These are phyloP conservation scores for Fusarium ambrosium DNA, from an alignment of 2,329 filamentous ascomycete genomes.

Conservation along the genomic window DNA sequence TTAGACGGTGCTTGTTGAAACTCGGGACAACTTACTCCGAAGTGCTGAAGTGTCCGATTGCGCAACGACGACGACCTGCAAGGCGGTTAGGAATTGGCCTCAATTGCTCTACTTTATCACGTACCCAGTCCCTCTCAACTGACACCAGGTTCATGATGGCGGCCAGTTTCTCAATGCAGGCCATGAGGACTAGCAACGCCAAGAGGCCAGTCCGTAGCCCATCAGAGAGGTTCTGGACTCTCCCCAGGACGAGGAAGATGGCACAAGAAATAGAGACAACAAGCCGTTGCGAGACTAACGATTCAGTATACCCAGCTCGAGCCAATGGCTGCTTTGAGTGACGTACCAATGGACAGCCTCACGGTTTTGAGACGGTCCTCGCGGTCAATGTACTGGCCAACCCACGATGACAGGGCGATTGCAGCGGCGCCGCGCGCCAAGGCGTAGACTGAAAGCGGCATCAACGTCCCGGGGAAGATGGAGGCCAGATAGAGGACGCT, in stretches of 20 bases:
- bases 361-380: constrained; percentile 65
- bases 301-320: constrained; percentile 12
- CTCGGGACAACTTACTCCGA: constrained; percentile 22
- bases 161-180: constrained; percentile 77
- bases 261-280: constrained; percentile 63
- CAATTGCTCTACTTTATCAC: background rate
- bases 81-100: constrained; percentile 6
- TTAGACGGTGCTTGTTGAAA: background rate
- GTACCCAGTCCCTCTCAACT: constrained; percentile 79
- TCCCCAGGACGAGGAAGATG: constrained; percentile 55
- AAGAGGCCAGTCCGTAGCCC: constrained; percentile 48
- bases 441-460: constrained; percentile 78
- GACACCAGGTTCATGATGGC: constrained; percentile 75
- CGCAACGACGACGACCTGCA: constrained; percentile 49
- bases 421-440: constrained; percentile 70
- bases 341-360: constrained; percentile 61
- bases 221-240: constrained; percentile 1
- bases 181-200: constrained; percentile 61
- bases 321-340: background rate
- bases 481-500: constrained; percentile 70
- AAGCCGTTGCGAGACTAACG: constrained; percentile 54
- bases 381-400: constrained; percentile 72
- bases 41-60: constrained; percentile 33
- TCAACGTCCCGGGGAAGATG: constrained; percentile 70
- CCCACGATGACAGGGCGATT: constrained; percentile 67